Evolutionary conservation across 768 basidiomycete genomes (phyloP).

Genomic region (Boletus vermiculosoides): DNA sequence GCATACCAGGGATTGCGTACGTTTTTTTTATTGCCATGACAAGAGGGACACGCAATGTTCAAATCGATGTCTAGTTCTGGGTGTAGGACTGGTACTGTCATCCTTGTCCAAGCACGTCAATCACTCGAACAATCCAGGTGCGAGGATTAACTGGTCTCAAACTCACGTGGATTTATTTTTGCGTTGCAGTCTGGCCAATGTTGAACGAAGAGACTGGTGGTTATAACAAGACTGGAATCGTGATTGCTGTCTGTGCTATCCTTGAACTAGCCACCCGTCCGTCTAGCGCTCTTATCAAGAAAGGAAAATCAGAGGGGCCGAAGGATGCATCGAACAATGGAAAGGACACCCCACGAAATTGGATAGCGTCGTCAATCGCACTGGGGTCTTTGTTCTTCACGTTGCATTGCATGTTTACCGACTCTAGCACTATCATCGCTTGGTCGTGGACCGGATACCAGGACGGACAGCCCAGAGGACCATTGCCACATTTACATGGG

Average conservation of each 20-base stretch:
- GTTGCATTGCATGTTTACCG: conserved; percentile 69
- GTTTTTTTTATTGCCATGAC: conserved; percentile 22
- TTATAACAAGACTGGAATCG: conserved; percentile 66
- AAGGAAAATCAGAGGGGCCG: neutral
- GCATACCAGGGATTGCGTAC: conserved; percentile 50
- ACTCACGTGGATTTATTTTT: conserved; percentile 2
- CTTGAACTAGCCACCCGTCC: conserved; percentile 52
- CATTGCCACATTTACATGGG: conserved; percentile 70
- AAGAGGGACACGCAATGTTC: neutral
- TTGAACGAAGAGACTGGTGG: conserved; percentile 63
- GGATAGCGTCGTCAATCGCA: conserved; percentile 48
- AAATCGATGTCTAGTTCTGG: conserved; percentile 47
- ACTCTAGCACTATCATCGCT: conserved; percentile 74
- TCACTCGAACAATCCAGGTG: conserved; percentile 78
- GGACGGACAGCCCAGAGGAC: conserved; percentile 58
- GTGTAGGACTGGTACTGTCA: conserved; percentile 63
- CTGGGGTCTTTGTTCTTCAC: conserved; percentile 70
- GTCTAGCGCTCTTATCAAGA: conserved; percentile 10
- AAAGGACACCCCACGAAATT: conserved; percentile 23
- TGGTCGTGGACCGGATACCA: conserved; percentile 93
- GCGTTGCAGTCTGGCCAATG: conserved; percentile 69
- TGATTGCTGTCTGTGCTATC: conserved; percentile 56
- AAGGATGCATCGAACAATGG: neutral
- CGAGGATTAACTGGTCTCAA: neutral
- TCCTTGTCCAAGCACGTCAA: conserved; percentile 75